Percentiles rank a stretch among this genome's conserved stretches.
Evolutionary conservation across 345 rosid species (phyloP).

Genomic region (Eutrema heterophyllum): DNA sequence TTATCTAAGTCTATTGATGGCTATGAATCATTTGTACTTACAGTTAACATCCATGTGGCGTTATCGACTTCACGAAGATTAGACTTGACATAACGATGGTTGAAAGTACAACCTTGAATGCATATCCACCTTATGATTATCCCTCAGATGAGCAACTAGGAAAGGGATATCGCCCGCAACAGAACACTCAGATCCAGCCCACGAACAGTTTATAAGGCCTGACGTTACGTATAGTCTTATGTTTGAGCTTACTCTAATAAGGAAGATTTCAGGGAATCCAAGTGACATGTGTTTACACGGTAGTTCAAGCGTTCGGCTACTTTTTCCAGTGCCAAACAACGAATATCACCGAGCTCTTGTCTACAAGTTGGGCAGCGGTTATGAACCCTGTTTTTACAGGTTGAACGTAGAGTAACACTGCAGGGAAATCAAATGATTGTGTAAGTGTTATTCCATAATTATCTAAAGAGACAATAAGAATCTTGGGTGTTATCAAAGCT

Average conservation of each 20-base stretch:
- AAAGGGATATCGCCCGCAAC: conserved; percentile 79
- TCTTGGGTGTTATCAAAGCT: background rate
- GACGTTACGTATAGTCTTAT: conserved; percentile 77
- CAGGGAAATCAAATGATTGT: conserved; percentile 6
- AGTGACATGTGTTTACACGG: conserved; percentile 75
- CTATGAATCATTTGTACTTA: conserved; percentile 35
- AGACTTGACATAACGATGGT: conserved; percentile 95
- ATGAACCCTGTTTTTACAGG: conserved; percentile 84
- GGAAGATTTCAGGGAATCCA: conserved; percentile 95
- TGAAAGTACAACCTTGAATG: conserved; percentile 93
- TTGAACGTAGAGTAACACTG: conserved; percentile 97
- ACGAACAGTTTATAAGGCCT: conserved; percentile 89
- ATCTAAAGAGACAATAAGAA: background rate
- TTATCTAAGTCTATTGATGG: no score
- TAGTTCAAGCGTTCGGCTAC: conserved; percentile 87
- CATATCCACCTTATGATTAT: conserved; percentile 97
- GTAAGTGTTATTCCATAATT: background rate
- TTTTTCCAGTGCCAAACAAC: conserved; percentile 89
- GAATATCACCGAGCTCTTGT: conserved; percentile 97
- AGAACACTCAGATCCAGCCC: conserved; percentile 91
- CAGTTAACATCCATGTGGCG: conserved; percentile 98
- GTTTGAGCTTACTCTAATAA: conserved; percentile 91
- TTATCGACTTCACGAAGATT: conserved; percentile 98
- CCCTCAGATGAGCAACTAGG: conserved; percentile 85
- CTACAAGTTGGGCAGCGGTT: conserved; percentile 95